Conservation (phyloP, 2,329 filamentous ascomycete genomes). For the Epichloe typhina region DNA sequence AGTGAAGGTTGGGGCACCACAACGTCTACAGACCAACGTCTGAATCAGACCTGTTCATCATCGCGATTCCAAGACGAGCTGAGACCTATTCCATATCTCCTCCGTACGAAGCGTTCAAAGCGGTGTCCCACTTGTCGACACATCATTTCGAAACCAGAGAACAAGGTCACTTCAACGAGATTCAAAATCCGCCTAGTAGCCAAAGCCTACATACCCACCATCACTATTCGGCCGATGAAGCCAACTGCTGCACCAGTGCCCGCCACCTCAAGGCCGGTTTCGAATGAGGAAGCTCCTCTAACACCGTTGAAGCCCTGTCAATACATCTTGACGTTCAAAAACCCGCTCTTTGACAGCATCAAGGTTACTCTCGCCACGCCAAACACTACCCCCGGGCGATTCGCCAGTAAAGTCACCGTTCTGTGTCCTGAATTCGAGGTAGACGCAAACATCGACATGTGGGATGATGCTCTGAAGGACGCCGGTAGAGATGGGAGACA, state of each 20-base stretch:
- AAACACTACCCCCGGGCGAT: slow-evolving; percentile 60
- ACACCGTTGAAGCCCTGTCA: slow-evolving; percentile 54
- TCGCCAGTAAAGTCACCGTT: slow-evolving; percentile 72
- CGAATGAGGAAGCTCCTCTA: slow-evolving; percentile 22
- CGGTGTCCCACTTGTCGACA: slow-evolving; percentile 86
- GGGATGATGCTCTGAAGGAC: slow-evolving; percentile 73
- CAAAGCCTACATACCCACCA: slow-evolving; percentile 72
- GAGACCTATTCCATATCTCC: slow-evolving; percentile 66
- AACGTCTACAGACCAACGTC: slow-evolving; percentile 34
- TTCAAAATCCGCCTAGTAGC: slow-evolving; percentile 91
- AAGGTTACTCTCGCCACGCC: slow-evolving; percentile 81
- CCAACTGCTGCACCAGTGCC: slow-evolving; percentile 23
- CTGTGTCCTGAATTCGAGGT: slow-evolving; percentile 91
- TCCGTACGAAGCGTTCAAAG: slow-evolving; percentile 87
- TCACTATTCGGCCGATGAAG: slow-evolving; percentile 55
- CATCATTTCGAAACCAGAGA: slow-evolving; percentile 88
- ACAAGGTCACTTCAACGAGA: slow-evolving; percentile 75
- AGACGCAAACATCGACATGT: slow-evolving; percentile 77
- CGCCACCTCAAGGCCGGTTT: slow-evolving; percentile 19
- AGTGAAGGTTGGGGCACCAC: slow-evolving; percentile 52
- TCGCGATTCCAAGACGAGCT: slow-evolving; percentile 59
- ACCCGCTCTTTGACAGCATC: slow-evolving; percentile 85
- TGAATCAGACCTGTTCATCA: slow-evolving; percentile 36
- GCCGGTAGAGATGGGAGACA: slow-evolving; percentile 24
- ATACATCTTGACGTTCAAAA: slow-evolving; percentile 80